These are phyloP conservation scores for Borealophlyctis nickersoniae DNA, from an alignment of 192 early-diverging fungal genomes.

Conservation along the genomic window DNA sequence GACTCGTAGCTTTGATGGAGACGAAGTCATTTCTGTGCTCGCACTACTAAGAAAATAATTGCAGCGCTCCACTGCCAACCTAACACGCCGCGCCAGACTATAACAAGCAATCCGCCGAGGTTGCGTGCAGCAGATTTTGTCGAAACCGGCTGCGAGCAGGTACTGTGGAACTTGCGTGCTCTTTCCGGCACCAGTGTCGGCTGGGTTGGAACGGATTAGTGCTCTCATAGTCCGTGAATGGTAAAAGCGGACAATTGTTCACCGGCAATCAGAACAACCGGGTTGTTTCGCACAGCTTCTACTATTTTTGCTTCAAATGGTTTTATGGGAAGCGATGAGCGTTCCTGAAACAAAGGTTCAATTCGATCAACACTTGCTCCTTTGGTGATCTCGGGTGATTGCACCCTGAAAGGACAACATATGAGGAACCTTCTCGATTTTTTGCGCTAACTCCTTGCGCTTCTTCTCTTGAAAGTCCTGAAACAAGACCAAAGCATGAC, in stretches of 20 bases:
- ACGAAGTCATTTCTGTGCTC: constrained; percentile 8
- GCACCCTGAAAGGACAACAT: too few relatives aligned
- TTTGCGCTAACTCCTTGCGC: constrained; percentile 20
- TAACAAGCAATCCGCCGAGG: constrained; percentile 77
- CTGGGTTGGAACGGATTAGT: constrained; percentile 17
- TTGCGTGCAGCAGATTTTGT: constrained; percentile 77
- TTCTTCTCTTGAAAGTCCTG: constrained; percentile 51
- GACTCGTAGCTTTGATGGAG: constrained; percentile 61
- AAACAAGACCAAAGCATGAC: constrained; percentile 50
- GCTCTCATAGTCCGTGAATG: constrained; percentile 1
- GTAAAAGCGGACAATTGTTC: neutral
- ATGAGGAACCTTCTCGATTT: constrained; percentile 52
- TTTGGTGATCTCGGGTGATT: too few relatives aligned
- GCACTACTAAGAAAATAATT: constrained; percentile 35
- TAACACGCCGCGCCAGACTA: constrained; percentile 60
- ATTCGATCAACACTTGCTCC: neutral
- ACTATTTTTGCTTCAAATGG: constrained; percentile 58
- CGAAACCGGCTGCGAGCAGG: constrained; percentile 52
- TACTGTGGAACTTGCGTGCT: constrained; percentile 86
- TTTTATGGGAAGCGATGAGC: constrained; percentile 60
- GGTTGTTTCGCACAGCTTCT: constrained; percentile 51
- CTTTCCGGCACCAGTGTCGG: constrained; percentile 49
- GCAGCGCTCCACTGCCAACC: constrained; percentile 45
- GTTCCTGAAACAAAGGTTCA: constrained; percentile 35
- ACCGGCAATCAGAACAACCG: constrained; percentile 67